These are phyloP conservation scores for Candida vaughaniae DNA, from an alignment of 805 yeast genomes.

Conservation along the genomic window DNA sequence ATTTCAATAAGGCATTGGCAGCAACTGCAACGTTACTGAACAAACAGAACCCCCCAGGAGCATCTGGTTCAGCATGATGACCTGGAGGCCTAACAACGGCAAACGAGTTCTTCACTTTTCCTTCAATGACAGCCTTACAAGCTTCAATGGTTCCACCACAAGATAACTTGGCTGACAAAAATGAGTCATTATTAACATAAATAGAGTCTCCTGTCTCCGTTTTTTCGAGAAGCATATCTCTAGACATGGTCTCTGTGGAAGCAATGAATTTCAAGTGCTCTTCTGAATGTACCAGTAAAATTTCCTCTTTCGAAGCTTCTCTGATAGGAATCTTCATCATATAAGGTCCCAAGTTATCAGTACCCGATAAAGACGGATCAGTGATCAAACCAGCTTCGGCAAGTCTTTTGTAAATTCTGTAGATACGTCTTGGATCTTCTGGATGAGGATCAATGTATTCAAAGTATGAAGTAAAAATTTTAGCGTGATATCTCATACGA, in stretches of 20 bases:
- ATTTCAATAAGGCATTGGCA: constrained; percentile 75
- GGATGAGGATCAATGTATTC: constrained; percentile 99
- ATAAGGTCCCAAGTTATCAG: constrained; percentile 75
- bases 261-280: constrained; percentile 76
- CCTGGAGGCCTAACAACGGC: constrained; percentile 99
- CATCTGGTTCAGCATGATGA: constrained; percentile 97
- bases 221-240: constrained; percentile 72
- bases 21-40: constrained; percentile 98
- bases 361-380: constrained; percentile 72
- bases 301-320: constrained; percentile 85
- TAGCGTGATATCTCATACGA: constrained; percentile 96
- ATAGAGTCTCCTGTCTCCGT: constrained; percentile 94
- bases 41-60: constrained; percentile 95
- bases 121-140: constrained; percentile 91
- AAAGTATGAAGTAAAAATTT: constrained; percentile 84
- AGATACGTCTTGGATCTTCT: constrained; percentile 95
- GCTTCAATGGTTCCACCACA: constrained; percentile 98
- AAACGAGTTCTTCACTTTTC: constrained; percentile 82
- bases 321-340: constrained; percentile 90
- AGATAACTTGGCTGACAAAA: constrained; percentile 80
- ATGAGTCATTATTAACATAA: constrained; percentile 89
- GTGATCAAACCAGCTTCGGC: constrained; percentile 91
- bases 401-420: constrained; percentile 85
- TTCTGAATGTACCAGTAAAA: constrained; percentile 78
- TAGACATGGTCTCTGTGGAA: constrained; percentile 72